phyloP scores from a whole-genome alignment of 2,329 filamentous ascomycete species.

The Elsinoe arachidis region DNA sequence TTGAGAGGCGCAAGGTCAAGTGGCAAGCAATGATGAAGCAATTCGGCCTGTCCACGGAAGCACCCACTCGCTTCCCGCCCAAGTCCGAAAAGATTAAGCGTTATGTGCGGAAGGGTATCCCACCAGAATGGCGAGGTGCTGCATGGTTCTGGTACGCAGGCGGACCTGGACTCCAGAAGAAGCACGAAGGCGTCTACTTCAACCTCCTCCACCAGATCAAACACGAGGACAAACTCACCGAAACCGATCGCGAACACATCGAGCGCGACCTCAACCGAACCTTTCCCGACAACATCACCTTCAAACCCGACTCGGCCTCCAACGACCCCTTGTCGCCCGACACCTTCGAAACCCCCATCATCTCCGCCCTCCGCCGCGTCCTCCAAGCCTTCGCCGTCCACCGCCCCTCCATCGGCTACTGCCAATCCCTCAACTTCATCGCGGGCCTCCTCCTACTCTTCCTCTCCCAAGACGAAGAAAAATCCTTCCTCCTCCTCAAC shows the following conservation, averaged over 20 bases:
- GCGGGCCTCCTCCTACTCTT: constrained; percentile 84
- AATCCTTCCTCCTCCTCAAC: constrained; percentile 85
- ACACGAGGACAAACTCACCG: constrained; percentile 47
- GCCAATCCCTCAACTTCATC: constrained; percentile 90
- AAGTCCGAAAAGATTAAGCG: constrained; percentile 77
- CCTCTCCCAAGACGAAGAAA: constrained; percentile 71
- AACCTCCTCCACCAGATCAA: constrained; percentile 60
- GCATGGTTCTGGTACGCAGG: constrained; percentile 97
- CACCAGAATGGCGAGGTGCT: constrained; percentile 85
- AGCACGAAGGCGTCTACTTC: constrained; percentile 69
- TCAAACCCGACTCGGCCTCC: constrained; percentile 56
- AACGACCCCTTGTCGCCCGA: constrained; percentile 21
- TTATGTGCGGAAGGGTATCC: constrained; percentile 87
- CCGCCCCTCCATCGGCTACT: constrained; percentile 88
- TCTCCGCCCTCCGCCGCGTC: constrained; percentile 73
- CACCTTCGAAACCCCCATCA: constrained; percentile 61
- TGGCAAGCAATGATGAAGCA: constrained; percentile 56
- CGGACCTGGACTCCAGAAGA: constrained; percentile 67
- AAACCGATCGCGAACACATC: constrained; percentile 78
- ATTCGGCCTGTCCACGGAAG: constrained; percentile 46
- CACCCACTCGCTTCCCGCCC: constrained; percentile 69
- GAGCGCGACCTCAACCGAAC: constrained; percentile 89
- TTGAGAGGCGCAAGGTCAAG: constrained; percentile 67
- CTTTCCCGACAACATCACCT: constrained; percentile 87
- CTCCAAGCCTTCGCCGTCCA: constrained; percentile 84